Base-by-base conservation (phyloP, 768 basidiomycete species). In the Leccinum disarticulatum region DNA sequence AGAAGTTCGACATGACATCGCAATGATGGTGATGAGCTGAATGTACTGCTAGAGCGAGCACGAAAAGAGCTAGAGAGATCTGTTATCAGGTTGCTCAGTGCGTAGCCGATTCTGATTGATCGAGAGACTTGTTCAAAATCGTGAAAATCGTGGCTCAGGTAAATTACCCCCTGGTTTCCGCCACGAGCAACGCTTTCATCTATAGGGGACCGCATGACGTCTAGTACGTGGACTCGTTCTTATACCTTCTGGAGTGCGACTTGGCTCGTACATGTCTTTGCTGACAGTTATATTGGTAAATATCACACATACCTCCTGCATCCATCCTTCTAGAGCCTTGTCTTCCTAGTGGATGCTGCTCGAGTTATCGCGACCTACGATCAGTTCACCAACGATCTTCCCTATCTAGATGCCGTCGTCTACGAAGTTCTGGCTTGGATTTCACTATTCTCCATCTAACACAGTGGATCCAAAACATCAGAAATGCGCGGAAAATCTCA, bases 281-380 rank as follows among this genome's bases (percentile, higher is more conserved):
- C 6, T 6, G 5, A 15, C 48, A 71, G 70, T 64, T 9, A 63
- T 71, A 51, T 68, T 59, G 10, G 66, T 63, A 36, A 52, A n/a
- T 41, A 0, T 4, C 10, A 13, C 14, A 6, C 0, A 11, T 19
- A 22, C 22, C 22, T 22, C 22, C 22, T 22, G 22, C 22, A 22
- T 22, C 1, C 38, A 28, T 22, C 14, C 0, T 25, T 43, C 33
- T 2, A 52, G 3, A 13, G 15, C 19, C 46, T n/a, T 15, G 3
- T 1, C 14, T 49, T 8, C 13, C 17, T 25, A 81, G 81, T 87
- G 85, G 84, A 80, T 82, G 1, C 72, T 87, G 0, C 78, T 87
- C n/a, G 84, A 86, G 61, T 75, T 87, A 0, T 77, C 73, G 2
- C 74, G 30, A 80, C 78, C 3, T 84, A 79, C 70, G 84, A 86